These are phyloP conservation scores for Fusarium robinianum DNA, from an alignment of 2,329 filamentous ascomycete species.

Conservation along the genomic window DNA sequence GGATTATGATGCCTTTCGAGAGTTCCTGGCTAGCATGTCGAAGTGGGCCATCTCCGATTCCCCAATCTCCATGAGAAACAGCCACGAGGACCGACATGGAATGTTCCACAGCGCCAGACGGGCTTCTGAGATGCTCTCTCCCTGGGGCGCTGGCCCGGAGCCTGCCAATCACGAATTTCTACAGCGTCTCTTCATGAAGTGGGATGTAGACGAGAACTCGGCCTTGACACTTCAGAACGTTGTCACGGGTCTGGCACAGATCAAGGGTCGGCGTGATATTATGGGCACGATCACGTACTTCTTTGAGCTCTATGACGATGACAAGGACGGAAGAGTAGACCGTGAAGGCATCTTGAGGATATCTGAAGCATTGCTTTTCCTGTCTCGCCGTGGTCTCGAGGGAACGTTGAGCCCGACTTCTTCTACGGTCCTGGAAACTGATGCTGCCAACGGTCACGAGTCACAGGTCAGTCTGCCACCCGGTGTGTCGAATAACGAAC, in stretches of 20 bases:
- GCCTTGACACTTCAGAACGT: constrained; percentile 87
- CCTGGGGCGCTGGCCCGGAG: constrained; percentile 61
- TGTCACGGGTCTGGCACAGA: constrained; percentile 83
- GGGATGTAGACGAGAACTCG: constrained; percentile 80
- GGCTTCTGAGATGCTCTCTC: constrained; percentile 49
- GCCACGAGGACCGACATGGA: constrained; percentile 58
- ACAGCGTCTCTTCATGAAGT: constrained; percentile 81
- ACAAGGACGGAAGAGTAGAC: constrained; percentile 87
- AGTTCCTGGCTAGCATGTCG: constrained; percentile 86
- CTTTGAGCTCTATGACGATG: constrained; percentile 95
- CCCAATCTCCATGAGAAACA: constrained; percentile 59
- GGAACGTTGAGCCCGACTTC: constrained; percentile 70
- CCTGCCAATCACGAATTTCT: constrained; percentile 96
- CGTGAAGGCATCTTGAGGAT: constrained; percentile 94
- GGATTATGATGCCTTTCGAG: constrained; percentile 96
- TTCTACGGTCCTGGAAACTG: constrained; percentile 57
- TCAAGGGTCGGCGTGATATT: constrained; percentile 93
- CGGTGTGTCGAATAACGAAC: constrained; percentile 75
- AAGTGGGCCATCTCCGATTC: constrained; percentile 94
- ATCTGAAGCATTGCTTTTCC: constrained; percentile 89
- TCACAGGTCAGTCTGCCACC: constrained; percentile 47
- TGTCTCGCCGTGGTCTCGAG: constrained; percentile 85
- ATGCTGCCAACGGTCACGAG: constrained; percentile 37
- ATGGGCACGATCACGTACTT: constrained; percentile 99
- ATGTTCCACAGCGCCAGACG: constrained; percentile 64